Evolutionary conservation across 768 basidiomycete genomes (phyloP), one percentile per base, ranked within the genome.

Genomic region (Lactarius pseudohatsudake): DNA sequence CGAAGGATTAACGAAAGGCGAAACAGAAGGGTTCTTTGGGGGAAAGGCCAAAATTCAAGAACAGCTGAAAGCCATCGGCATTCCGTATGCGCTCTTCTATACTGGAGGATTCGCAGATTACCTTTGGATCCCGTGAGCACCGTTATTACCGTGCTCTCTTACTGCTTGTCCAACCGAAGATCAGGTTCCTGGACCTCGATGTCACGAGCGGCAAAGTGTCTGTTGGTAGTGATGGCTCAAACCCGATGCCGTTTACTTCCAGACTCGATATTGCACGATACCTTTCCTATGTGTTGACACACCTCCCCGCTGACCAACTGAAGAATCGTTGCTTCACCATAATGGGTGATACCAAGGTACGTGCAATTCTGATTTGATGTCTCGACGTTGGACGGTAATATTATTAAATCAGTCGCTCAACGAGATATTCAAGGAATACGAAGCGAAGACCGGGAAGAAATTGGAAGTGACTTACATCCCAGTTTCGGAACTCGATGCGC

Each of bases 191-290:
- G 1, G 53, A 62, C 3, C 65, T 70, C 22, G 66, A 73, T 55
- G 10, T 71, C 47, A 26, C 26, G 32, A 64, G 65, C 18, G 66
- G 67, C 15, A 70, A 68, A 22, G 65, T 72, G 18, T 43, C 59
- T 5, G 54, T 73, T 18, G 68, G 55, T 2, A 72, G 72, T 1
- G 54, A 58, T 3, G 72, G 72, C 36, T 64, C 64, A 18, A 55
- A 61, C 22, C 47, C 26, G 4, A 13, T 70, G 13, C 64, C 70
- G 9, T 72, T 53, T 47, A 72, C 70, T 22, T 57, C 69, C 22
- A 66, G 66, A 5, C n/a, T 28, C 20, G 72, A 73, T 57, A 64
- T 71, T 15, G 72, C 72, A 9, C 69, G 72, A 57, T 72, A 66
- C 34, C 20, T 72, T n/a, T 54, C 62, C 6, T 54, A 73, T 38